Base-by-base conservation (phyloP, 2,329 filamentous ascomycete species). In the Alternaria triticimaculans region DNA sequence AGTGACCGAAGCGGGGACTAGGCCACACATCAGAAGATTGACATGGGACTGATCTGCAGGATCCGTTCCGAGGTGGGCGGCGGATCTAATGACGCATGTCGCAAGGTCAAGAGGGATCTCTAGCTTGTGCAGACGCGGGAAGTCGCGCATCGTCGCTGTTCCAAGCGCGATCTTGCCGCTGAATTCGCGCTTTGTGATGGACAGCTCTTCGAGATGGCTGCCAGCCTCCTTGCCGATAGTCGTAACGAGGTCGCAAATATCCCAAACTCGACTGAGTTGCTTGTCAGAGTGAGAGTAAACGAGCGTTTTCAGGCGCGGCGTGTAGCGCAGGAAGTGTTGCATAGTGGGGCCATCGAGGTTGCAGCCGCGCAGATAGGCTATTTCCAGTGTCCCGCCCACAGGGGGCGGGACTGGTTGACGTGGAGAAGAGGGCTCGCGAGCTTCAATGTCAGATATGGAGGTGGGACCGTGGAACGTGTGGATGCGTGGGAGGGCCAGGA, bases 221-320 rank as follows among this genome's bases (percentile, higher is more conserved):
- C 37, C 37, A 18, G 37, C 37, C 9, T 41, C 37, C n/a, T 18
- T 18, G 37, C 37, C 37, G n/a, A 41, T 41, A 41, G 37, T 41
- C 9, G 37, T 41, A 41, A 41, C 37, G 37, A 41, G 37, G 15
- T 41, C 37, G 37, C 37, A 41, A 3, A 41, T 41, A 18, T 41
- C 9, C 37, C 37, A 41, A 6, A 41, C 5, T 41, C 37, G 37
- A 61, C 46, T 45, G 48, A 66, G 51, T 28, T 63, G 60, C 63
- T 66, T 63, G 50, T 48, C 41, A 28, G 56, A 63, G 57, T 66
- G 60, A 11, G 63, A 66, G 56, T 66, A 66, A 50, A 63, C 56
- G 51, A 66, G 60, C 57, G 63, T 66, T 63, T 50, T 63, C 57
- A 66, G 56, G 45, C 63, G 56, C 60, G 63, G 63, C 60, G 63